Percentiles rank a stretch among this genome's conserved stretches.
phyloP scores from a whole-genome alignment of 169 alveolate genomes.

The Eimeria nieschulzi region DNA sequence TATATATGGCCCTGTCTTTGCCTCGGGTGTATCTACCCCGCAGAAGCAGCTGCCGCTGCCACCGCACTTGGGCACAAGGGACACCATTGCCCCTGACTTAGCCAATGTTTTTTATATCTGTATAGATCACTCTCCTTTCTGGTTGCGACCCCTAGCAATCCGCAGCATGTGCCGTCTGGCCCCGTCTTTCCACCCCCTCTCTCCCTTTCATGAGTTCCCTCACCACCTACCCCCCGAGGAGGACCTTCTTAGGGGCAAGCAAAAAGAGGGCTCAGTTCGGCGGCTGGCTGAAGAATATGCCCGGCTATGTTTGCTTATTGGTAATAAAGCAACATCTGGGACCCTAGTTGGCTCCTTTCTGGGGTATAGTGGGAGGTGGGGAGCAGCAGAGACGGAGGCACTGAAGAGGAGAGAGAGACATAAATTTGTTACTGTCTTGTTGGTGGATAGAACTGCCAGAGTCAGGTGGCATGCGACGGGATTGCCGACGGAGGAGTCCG shows the following conservation, averaged over 20 bases:
- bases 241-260: not conserved
- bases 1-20: conserved; percentile 48
- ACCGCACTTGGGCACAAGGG: not conserved
- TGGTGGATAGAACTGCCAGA: conserved; percentile 58
- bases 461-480: conserved; percentile 73
- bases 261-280: conserved; percentile 14
- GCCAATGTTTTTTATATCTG: conserved; percentile 31
- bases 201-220: conserved; percentile 48
- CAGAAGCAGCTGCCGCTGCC: conserved; percentile 20
- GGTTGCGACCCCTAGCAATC: conserved; percentile 35
- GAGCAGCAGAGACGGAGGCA: conserved; percentile 27
- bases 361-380: conserved; percentile 67
- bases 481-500: conserved; percentile 73
- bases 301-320: not conserved
- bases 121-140: conserved; percentile 29
- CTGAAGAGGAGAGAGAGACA: conserved; percentile 34
- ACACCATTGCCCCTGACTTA: not conserved
- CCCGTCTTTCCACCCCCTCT: conserved; percentile 35
- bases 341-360: conserved; percentile 22
- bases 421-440: conserved; percentile 56
- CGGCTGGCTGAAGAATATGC: conserved; percentile 49
- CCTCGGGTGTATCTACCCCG: not conserved
- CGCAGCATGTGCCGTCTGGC: conserved; percentile 48
- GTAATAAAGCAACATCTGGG: not conserved
- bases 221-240: conserved; percentile 5